Conservation (phyloP, 257 asterid species). For the Scutellaria minor region DNA sequence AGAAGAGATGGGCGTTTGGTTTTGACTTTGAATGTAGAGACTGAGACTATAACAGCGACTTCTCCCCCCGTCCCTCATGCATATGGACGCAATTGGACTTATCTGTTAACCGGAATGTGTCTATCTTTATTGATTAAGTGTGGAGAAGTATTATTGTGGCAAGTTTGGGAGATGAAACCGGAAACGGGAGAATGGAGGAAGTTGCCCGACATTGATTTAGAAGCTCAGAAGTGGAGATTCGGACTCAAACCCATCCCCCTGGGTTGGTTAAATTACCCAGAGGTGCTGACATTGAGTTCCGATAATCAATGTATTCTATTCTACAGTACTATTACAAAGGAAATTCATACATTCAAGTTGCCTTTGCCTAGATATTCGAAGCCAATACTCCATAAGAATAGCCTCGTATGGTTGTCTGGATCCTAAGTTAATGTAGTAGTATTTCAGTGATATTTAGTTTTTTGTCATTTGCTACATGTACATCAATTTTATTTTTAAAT, state of each 20-base stretch:
- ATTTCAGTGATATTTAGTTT: no score
- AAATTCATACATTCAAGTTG: background rate
- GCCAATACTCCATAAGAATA: background rate
- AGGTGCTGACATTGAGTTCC: background rate
- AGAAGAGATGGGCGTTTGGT: background rate
- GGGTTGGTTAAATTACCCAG: constrained; percentile 3
- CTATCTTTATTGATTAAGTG: background rate
- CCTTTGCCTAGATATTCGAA: background rate
- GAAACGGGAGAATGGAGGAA: background rate
- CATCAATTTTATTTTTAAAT: no score
- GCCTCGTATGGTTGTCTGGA: constrained; percentile 15
- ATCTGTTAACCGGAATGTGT: background rate
- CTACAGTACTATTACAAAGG: background rate
- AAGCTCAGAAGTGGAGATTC: background rate
- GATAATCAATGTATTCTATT: background rate
- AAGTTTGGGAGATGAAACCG: constrained; percentile 7
- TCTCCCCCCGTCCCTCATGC: background rate
- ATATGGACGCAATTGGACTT: no score
- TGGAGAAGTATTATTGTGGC: background rate
- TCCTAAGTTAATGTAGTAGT: background rate
- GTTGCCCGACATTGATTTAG: background rate
- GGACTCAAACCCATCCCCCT: background rate
- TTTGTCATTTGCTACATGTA: no score
- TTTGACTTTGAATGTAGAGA: constrained; percentile 6
- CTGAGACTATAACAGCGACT: background rate